phyloP scores from a whole-genome alignment of 495 filamentous ascomycete genomes.

The Penicillium atrosanguineum region DNA sequence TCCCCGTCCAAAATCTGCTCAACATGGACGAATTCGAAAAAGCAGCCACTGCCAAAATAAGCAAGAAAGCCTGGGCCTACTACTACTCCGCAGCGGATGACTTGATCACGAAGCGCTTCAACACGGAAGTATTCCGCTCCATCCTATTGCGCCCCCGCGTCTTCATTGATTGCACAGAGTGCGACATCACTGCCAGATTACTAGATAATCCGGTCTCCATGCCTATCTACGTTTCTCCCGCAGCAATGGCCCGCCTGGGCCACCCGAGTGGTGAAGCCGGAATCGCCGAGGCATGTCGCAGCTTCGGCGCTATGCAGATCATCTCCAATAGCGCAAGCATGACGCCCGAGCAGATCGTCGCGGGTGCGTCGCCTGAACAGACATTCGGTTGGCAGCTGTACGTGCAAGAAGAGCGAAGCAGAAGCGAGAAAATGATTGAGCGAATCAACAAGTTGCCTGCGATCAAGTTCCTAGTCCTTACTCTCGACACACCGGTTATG shows the following conservation, averaged over 20 bases:
- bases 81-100: conserved; percentile 89
- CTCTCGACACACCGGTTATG: conserved; percentile 82
- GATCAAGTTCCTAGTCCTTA: conserved; percentile 78
- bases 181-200: conserved; percentile 64
- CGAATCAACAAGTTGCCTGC: conserved; percentile 65
- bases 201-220: conserved; percentile 64
- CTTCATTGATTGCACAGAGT: conserved; percentile 75
- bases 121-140: conserved; percentile 70
- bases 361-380: conserved; percentile 61
- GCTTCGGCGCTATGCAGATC: conserved; percentile 74
- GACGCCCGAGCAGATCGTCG: conserved; percentile 82
- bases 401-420: conserved; percentile 72
- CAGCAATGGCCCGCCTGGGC: conserved; percentile 85
- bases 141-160: conserved; percentile 83
- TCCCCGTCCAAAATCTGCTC: conserved; percentile 63
- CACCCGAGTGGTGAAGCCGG: conserved; percentile 86
- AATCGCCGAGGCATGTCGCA: conserved; percentile 73
- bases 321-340: conserved; percentile 85
- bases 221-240: conserved; percentile 81
- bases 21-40: conserved; percentile 71
- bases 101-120: conserved; percentile 70
- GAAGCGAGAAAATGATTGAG: conserved; percentile 75
- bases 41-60: conserved; percentile 67
- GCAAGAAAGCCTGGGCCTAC: conserved; percentile 84
- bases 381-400: conserved; percentile 92